Base-by-base conservation (phyloP, 1,139 yeast species). In the Suhomyces coccinellae region DNA sequence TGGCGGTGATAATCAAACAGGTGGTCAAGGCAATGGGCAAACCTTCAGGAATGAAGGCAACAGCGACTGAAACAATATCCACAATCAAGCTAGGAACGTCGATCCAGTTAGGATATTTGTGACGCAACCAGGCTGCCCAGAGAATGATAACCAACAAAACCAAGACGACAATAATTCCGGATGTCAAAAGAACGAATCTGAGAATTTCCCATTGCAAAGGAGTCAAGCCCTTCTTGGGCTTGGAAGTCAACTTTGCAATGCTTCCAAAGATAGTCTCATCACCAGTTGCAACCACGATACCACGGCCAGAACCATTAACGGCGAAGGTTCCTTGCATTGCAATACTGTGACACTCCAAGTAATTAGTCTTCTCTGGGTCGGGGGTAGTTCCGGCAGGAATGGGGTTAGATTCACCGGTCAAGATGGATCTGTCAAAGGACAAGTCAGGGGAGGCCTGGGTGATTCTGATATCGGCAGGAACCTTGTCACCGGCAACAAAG, bases 281-380 rank as follows among this genome's bases (percentile, higher is more conserved):
- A 41, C 71, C 72, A 31, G 62, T 66, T 3, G 63, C 50, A 17
- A 66, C 69, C 17, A 65, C 69, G 27, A 67, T 50, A 20, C 71
- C 71, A 41, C 48, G 55, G 17, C 71, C 72, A 12, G 54, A 47
- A 7, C 72, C 71, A 43, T 57, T 55, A 31, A 65, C 54, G 58
- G 65, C 48, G 43, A 66, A 66, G 1, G 82, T 74, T 22, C 82
- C 82, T 58, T 75, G 80, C 69, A 67, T 63, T 4, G 69, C 71
- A 41, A 67, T 66, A 53, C 74, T 67, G 29, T 58, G 54, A 36
- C 75, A 65, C 52, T 78, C 82, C 46, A 77, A 59, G 53, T 71
- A 73, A 50, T 74, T 74, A 2, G 67, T 54, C n/a, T 62, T 58
- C n/a, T 44, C 35, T 6, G 56, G 50, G 26, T 62, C 65, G 17